These are phyloP conservation scores for Xenosphaeropsis pyriputrescens DNA, from an alignment of 2,329 filamentous ascomycete species.

Conservation along the genomic window DNA sequence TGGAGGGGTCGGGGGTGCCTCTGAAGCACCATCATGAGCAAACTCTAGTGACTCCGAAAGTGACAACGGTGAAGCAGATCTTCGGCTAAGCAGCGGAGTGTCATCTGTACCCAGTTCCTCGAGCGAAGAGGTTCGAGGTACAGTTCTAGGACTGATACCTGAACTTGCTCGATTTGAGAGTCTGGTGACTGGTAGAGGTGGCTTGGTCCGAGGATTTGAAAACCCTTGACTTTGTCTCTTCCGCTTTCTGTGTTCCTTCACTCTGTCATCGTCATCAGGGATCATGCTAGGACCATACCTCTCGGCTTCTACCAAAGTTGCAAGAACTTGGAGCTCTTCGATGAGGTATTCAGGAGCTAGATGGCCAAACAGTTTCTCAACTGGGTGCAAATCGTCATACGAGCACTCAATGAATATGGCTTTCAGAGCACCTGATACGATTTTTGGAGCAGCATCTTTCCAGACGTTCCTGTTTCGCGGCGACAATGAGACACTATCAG, in stretches of 20 bases:
- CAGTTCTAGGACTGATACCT: background rate
- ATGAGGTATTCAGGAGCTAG: conserved; percentile 72
- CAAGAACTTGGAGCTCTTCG: conserved; percentile 61
- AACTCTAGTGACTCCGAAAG: background rate
- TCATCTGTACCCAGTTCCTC: background rate
- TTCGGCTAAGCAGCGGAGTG: too few species aligned
- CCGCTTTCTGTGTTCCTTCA: background rate
- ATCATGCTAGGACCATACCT: conserved; percentile 6
- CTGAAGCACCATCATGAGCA: background rate
- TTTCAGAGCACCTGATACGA: conserved; percentile 54
- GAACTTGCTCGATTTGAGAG: background rate
- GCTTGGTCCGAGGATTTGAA: background rate
- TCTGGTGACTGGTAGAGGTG: too few species aligned
- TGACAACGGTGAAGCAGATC: too few species aligned
- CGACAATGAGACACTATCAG: conserved; percentile 68
- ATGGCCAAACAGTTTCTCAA: conserved; percentile 76
- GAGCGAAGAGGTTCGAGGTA: background rate
- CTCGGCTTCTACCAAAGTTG: conserved; percentile 18
- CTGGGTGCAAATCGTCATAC: conserved; percentile 67
- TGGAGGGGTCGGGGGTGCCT: background rate
- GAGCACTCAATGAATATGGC: conserved; percentile 95
- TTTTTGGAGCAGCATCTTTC: conserved; percentile 77
- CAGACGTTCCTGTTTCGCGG: conserved; percentile 76
- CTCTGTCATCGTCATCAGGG: conserved; percentile 27
- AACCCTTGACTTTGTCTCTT: background rate